Evolutionary conservation across 2,329 filamentous ascomycete species (phyloP), one percentile per base, ranked within the genome.

Genomic region (Colletotrichum tofieldiae): DNA sequence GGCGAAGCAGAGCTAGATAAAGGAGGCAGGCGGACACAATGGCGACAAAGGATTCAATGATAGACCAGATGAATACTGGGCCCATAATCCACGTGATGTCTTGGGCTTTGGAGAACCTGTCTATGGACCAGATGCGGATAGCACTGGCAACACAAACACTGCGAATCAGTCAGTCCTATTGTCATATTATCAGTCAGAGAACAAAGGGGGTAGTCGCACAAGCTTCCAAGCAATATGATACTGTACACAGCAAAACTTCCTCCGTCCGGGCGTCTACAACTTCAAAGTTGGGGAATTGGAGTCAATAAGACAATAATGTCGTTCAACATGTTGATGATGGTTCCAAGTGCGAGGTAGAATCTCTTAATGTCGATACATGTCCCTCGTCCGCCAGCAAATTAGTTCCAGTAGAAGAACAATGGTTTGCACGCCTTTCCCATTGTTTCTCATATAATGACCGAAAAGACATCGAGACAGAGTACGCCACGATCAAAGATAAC

Each of bases 1-100:
- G 54, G 8, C 70, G 58, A 5, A 80, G 62, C 20, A 80, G 81
- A 1, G 81, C 78, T 3, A 84, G 74, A 35, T 82, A 82, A 0
- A 82, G 82, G 20, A 84, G 78, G 71, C 81, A 83, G 45, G 81
- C 78, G 68, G 82, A 83, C 12, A 83, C 77, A 74, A 84, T 79
- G 64, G 81, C 82, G 51, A 81, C 77, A 61, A 81, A 81, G 73
- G 82, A 80, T 70, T 84, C 83, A 72, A 84, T 78, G 52, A 82
- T 78, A 14, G 82, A 83, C 80, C 82, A 84, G 75, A 80, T 80
- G 26, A 80, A 74, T 26, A 75, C 67, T 23, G 67, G 67, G 5
- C 72, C 72, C 73, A 75, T 75, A 12, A 67, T 52, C 45, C 61
- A 74, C 6, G 67, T 75, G 29, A 74, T 7, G 47, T 74, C 68